Base-by-base conservation (phyloP, 2,329 filamentous ascomycete genomes). In the Xylariales sp. region DNA sequence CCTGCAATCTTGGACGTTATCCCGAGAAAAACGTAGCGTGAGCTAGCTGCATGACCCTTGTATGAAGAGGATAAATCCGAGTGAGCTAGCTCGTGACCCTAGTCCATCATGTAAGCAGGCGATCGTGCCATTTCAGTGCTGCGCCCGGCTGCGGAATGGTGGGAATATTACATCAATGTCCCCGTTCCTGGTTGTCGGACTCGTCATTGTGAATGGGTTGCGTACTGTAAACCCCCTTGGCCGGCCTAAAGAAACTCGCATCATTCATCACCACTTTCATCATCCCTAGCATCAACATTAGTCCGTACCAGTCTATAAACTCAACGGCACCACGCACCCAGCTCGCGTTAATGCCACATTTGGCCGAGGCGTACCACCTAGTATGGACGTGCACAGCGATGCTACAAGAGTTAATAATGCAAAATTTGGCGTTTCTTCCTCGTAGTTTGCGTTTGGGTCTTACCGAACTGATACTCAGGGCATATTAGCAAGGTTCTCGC, bases 331-430 rank as follows among this genome's bases (percentile, higher is more conserved):
- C 74, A 67, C 43, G 67, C 59, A 74, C 80, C 62, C 74, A 75
- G 69, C 75, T 81, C 41, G 62, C 67, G 52, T 65, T 67, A 56
- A 81, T 80, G 77, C 76, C 77, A 64, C 79, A 82, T 68, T 74
- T 82, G 71, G 76, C 76, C 65, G 79, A 81, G 76, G 79, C 50
- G 73, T 77, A 53, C 46, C 8, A 53, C 23, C 23, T 23, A 23
- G 23, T 23, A 23, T 23, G 23, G 23, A 23, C 23, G 23, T 23
- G 23, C 23, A 23, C 23, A 23, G 23, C 23, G 23, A 23, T 23
- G 23, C 23, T 23, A 23, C 23, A 23, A 23, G 23, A 23, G 23
- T 23, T 23, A 23, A 23, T 23, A 23, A 23, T 23, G 2, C 23
- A 23, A 23, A 23, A 23, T 23, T 23, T 23, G 23, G 23, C 23